phyloP scores from a whole-genome alignment of 2,329 filamentous ascomycete genomes.

The Exophiala calicioides region DNA sequence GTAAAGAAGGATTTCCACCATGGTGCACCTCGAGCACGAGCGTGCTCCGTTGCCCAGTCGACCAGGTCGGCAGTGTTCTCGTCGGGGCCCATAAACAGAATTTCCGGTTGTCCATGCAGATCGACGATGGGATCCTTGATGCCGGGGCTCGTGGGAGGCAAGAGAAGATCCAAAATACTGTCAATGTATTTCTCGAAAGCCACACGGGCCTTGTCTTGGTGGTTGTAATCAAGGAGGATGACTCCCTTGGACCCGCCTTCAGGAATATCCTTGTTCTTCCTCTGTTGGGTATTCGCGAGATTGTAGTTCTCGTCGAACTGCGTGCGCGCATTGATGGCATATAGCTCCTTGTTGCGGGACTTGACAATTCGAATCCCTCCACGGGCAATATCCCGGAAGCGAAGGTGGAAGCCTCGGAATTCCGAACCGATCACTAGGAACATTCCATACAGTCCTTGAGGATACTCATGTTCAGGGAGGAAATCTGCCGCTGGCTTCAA shows the following conservation, averaged over 20 bases:
- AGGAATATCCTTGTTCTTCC: conserved; percentile 99
- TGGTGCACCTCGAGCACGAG: conserved; percentile 78
- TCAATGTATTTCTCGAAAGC: conserved; percentile 99
- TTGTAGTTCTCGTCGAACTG: conserved; percentile 99
- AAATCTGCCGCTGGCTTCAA: conserved; percentile 74
- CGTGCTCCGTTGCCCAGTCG: conserved; percentile 98
- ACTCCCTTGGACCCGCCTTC: conserved; percentile 98
- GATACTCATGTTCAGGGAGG: conserved; percentile 88
- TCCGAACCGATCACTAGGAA: conserved; percentile 97
- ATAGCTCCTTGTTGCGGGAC: conserved; percentile 93
- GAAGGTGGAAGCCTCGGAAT: conserved; percentile 93
- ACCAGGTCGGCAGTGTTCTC: conserved; percentile 98
- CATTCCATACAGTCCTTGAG: conserved; percentile 93
- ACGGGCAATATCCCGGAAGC: conserved; percentile 94
- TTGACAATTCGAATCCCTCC: conserved; percentile 99
- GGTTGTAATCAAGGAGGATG: conserved; percentile 86
- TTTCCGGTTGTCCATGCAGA: conserved; percentile 90
- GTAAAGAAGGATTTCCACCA: conserved; percentile 99
- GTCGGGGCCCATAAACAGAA: conserved; percentile 97
- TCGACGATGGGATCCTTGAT: conserved; percentile 99
- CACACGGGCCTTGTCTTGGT: conserved; percentile 88
- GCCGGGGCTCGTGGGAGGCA: conserved; percentile 85
- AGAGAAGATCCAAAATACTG: conserved; percentile 90
- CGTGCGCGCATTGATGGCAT: conserved; percentile 92
- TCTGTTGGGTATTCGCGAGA: conserved; percentile 95